Evolutionary conservation across 2,329 filamentous ascomycete genomes (phyloP), one percentile per base, ranked within the genome.

Genomic region (Phialocephala sp.): DNA sequence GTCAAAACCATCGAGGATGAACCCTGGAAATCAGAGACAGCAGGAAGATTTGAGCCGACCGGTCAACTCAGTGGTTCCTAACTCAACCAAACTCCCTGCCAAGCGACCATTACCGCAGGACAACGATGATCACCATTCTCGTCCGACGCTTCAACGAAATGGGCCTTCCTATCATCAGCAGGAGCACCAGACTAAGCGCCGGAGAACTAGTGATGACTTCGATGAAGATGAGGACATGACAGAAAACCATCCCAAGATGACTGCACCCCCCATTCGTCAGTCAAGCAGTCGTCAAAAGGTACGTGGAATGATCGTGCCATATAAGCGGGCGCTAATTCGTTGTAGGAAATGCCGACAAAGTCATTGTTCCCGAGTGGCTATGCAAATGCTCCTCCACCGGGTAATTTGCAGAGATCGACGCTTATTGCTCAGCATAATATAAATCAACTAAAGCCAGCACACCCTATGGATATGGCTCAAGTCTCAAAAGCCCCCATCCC

Each of bases 401-500:
- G 62, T 36, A 76, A 69, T 62, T 69, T 76, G 22, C 74, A 75
- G 64, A 91, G 90, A 78, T 80, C 85, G 8, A 87, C 87, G 0
- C 84, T 90, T 59, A 88, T 87, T 15, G 82, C 84, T 22, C 91
- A 93, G 72, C 89, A 92, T 70, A 85, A 87, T 72, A 83, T 80
- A 54, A 82, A 85, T 69, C 86, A 91, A 43, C 79, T 81, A 60
- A 89, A 90, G 76, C 80, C 85, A 2, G 84, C 82, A 0, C 89
- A 93, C 73, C 91, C 91, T 1, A 82, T 93, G 74, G 92, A 95
- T 72, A 93, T 94, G 87, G 87, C 90, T n/a, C 91, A 94, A 75
- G 89, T 94, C 66, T 91, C 92, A 8, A 97, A 91, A 78, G 91
- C 88, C n/a, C 89, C 91, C 35, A 97, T 97, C 71, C 91, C 93